These are phyloP conservation scores for Aegilops longissima DNA, from an alignment of 176 grass and related monocot species.

Conservation along the genomic window DNA sequence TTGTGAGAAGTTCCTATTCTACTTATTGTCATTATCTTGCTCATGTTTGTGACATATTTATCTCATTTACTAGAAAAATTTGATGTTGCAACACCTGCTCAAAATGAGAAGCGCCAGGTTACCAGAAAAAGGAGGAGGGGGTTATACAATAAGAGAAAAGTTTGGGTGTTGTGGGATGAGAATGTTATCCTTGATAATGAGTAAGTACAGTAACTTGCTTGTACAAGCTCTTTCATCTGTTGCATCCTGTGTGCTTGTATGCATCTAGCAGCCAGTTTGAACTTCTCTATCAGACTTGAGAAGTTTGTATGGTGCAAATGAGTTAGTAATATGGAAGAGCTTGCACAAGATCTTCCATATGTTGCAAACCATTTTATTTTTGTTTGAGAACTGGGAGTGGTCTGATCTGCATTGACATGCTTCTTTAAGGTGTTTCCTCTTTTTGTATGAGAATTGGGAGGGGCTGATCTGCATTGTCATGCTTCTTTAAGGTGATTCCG, in stretches of 20 bases:
- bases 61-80: conserved; percentile 39
- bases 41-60: conserved; percentile 8
- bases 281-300: conserved; percentile 10
- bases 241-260: conserved; percentile 2
- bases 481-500: too few species aligned
- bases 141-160: conserved; percentile 12
- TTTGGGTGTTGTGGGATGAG: conserved; percentile 34
- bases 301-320: neutral
- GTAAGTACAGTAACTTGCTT: conserved; percentile 52
- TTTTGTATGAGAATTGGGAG: neutral
- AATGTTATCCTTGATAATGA: conserved; percentile 44
- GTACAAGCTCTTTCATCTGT: conserved; percentile 23
- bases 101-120: conserved; percentile 40
- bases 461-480: too few species aligned
- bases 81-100: conserved; percentile 73
- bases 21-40: conserved; percentile 20
- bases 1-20: neutral
- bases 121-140: conserved; percentile 52
- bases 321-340: neutral
- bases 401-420: too few species aligned
- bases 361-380: neutral
- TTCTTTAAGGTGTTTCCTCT: too few species aligned
- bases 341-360: neutral
- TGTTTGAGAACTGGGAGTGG: neutral
- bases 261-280: neutral